Conservation (phyloP, 805 yeast species). For the Wickerhamiella occidentalis region DNA sequence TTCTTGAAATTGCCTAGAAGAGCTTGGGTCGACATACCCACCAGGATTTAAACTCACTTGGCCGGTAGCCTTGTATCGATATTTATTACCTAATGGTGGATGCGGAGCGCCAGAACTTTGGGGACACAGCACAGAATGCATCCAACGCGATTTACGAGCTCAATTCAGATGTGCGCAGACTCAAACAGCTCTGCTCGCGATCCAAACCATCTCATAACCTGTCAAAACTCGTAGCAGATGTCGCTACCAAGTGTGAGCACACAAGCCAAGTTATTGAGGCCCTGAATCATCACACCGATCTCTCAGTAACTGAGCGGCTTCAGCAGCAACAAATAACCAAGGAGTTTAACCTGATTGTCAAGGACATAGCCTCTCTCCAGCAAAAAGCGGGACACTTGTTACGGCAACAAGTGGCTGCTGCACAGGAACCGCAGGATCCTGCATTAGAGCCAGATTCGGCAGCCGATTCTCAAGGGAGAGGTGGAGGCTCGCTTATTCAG, state of each 20-base stretch:
- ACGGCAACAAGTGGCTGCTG: background rate
- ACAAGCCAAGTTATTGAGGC: conserved; percentile 2
- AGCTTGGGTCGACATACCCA: too few species aligned
- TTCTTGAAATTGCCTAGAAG: too few species aligned
- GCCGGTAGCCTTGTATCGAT: too few species aligned
- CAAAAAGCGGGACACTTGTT: background rate
- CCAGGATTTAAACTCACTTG: too few species aligned
- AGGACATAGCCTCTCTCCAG: conserved; percentile 9
- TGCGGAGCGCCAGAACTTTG: conserved; percentile 18
- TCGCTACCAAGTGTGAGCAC: conserved; percentile 6
- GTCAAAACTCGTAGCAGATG: conserved; percentile 5
- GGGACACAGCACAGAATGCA: conserved; percentile 13
- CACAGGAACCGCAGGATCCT: background rate
- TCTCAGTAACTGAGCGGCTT: background rate
- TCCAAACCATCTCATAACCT: background rate
- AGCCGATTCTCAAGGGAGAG: background rate
- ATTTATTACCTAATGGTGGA: conserved; percentile 23
- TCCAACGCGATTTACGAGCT: conserved; percentile 19
- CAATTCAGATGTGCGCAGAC: conserved; percentile 15
- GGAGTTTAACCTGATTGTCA: conserved; percentile 7
- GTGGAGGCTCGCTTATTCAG: conserved; percentile 19
- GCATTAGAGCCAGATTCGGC: background rate
- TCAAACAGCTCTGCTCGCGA: background rate
- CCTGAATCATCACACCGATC: background rate
- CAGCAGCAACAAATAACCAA: conserved; percentile 6